Conservation (phyloP, 768 basidiomycete genomes). For the Mycena chlorophos region DNA sequence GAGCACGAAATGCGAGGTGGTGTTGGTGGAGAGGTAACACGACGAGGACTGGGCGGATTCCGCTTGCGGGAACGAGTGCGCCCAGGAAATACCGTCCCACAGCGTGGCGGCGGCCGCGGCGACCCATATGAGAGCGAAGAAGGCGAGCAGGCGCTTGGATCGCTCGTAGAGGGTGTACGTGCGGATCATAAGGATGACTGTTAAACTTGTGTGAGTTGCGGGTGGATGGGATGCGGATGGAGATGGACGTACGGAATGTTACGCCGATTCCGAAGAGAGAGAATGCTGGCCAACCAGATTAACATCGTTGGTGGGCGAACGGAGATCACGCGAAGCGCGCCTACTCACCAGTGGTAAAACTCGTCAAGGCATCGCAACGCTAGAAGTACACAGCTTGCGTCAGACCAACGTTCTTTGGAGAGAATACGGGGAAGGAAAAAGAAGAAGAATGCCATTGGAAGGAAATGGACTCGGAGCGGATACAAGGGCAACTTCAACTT, state of each 20-base stretch:
- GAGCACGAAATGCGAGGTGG: not conserved
- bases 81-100: not conserved
- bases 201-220: not conserved
- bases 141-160: not conserved
- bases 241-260: not conserved
- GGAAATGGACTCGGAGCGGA: no score
- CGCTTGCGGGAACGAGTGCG: not conserved
- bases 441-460: no score
- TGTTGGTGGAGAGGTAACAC: not conserved
- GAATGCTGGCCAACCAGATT: not conserved
- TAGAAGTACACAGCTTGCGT: not conserved
- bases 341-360: constrained; percentile 1
- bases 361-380: not conserved
- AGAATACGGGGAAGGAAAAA: no score
- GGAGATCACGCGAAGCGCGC: not conserved
- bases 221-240: not conserved
- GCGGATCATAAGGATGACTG: constrained; percentile 5
- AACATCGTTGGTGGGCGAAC: no score
- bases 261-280: not conserved
- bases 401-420: no score
- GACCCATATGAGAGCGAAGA: constrained; percentile 3
- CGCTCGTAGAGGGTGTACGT: constrained; percentile 6
- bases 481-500: no score
- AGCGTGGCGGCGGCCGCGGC: not conserved
- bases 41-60: not conserved